Base-by-base conservation (phyloP, 306 rosid genomes). In the Trichosanthes cucumerina region DNA sequence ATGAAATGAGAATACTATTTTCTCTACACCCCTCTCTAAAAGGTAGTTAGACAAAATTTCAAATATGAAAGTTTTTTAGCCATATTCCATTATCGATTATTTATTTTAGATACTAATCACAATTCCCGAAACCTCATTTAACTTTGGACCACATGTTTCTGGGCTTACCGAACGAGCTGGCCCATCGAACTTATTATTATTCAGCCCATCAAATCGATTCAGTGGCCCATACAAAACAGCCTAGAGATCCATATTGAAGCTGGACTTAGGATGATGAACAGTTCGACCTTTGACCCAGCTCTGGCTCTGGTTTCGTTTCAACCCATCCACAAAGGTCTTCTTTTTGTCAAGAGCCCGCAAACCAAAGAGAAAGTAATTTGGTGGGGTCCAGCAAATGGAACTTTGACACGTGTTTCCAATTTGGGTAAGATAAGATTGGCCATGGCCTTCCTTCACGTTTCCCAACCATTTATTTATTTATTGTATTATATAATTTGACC, bases 371-470 rank as follows among this genome's bases (percentile, higher is more conserved):
- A n/a, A 24, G 0, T n/a, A 21, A 43, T 7, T 0, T 1, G n/a
- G 24, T 46, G 76, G 77, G 58, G 58, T 47, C 77, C 77, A 46
- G 23, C 39, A 47, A 24, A 11, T 13, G 58, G 39, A 4, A 24
- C 7, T 3, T 7, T 72, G 77, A 46, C 77, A 72, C 77, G 77
- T 72, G 59, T 72, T 43, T 23, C 7, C 6, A 44, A 9, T 47
- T 47, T 16, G 77, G 38, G 56, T 70, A 72, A 49, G 77, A 72
- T 72, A 72, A 72, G 77, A 72, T 72, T 72, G 14, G 77, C 57
- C 36, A 36, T 11, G 72, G 47, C 33, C 33, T 68, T 39, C 9
- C 75, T 14, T 47, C 77, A 47, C 77, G 1, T 3, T 72, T 47
- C 59, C 77, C 77, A 72, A 72, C 59, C 58, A 47, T 72, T 72